Base-by-base conservation (phyloP, 1,284 basidiomycete genomes). In the Ustilago esculenta region DNA sequence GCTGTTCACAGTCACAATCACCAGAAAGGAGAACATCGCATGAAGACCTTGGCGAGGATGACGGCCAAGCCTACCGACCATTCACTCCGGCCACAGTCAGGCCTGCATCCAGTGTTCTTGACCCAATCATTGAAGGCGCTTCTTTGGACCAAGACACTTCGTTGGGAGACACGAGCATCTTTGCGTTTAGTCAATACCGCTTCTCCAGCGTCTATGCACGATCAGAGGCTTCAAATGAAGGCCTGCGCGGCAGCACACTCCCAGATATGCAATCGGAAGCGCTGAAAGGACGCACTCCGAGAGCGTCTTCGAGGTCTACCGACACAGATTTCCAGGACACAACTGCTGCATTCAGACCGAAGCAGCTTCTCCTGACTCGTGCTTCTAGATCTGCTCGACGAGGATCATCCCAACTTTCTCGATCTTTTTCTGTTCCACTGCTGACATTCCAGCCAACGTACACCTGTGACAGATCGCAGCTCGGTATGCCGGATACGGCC, bases 91-190 rank as follows among this genome's bases (percentile, higher is more conserved):
- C 45, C 3, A 45, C 58, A 0, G 27, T 43, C 2, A 24, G 51
- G 24, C 51, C 51, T 2, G 40, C n/a, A 3, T 60, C 58, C 2
- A 35, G 30, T 12, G 35, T 36, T 1, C 46, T 60, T 4, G 48
- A 54, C 7, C 42, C 58, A 1, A 60, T 60, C 18, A 17, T 45
- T 14, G 58, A 60, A 32, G 40, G 35, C 5, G 41, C 45, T 7
- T 44, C 57, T 5, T 4, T 48, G 5, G 56, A 45, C 14, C 51
- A 53, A 7, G 36, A 49, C 25, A 29, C 36, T 1, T 49, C 51
- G 0, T 15, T 49, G 9, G 51, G 40, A 6, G 51, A 40, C 6
- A 30, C 57, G 1, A 54, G 41, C 18, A 40, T 33, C 2, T 54
- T 60, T 21, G 35, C 11, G 1, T 49, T 53, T 25, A 50, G 49